phyloP scores from a whole-genome alignment of 2,329 filamentous ascomycete species.

The Fusarium sp. region DNA sequence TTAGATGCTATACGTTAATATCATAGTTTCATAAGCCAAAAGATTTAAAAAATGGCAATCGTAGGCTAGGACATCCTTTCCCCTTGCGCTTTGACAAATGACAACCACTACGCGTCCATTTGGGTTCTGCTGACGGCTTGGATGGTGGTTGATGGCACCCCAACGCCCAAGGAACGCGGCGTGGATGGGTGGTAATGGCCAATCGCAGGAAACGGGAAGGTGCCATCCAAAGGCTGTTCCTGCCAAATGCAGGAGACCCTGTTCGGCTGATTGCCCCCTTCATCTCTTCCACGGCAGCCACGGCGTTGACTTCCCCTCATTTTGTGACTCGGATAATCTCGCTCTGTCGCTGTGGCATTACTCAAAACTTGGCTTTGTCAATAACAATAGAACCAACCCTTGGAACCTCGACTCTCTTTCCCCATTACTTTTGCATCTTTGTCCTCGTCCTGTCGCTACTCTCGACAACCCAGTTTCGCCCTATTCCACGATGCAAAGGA shows the following conservation, averaged over 20 bases:
- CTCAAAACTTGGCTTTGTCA: conserved; percentile 32
- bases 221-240: conserved; percentile 38
- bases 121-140: conserved; percentile 35
- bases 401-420: not conserved
- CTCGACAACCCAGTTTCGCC: conserved; percentile 17
- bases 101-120: conserved; percentile 27
- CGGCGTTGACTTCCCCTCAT: conserved; percentile 41
- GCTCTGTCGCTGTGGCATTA: conserved; percentile 27
- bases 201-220: conserved; percentile 37
- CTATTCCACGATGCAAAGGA: conserved; percentile 17
- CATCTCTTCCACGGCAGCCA: conserved; percentile 35
- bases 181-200: conserved; percentile 30
- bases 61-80: conserved; percentile 13
- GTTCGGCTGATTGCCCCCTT: conserved; percentile 40
- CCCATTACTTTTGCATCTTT: not conserved
- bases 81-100: conserved; percentile 41
- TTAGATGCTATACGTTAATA: not conserved
- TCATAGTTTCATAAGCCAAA: not conserved
- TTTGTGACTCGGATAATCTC: conserved; percentile 40
- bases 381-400: conserved; percentile 5
- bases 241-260: conserved; percentile 40
- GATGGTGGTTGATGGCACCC: conserved; percentile 21
- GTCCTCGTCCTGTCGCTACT: conserved; percentile 2
- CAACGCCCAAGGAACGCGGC: conserved; percentile 25
- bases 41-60: conserved; percentile 1